Percentiles rank a stretch among this genome's conserved stretches.
These are phyloP conservation scores for Podospora sp. DNA, from an alignment of 495 filamentous ascomycete genomes.

Conservation along the genomic window DNA sequence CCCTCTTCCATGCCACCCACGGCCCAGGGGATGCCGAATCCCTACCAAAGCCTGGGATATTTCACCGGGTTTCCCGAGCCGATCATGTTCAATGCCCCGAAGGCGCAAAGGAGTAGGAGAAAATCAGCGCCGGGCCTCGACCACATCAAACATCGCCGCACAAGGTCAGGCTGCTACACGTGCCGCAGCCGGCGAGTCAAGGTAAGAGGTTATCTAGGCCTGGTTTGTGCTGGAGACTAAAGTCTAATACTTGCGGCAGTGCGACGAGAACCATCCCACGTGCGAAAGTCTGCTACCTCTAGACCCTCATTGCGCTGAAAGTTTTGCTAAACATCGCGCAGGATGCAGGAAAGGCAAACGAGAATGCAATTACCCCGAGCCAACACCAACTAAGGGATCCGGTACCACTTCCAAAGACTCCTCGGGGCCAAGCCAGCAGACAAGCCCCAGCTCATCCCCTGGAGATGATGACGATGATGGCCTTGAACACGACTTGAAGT, in stretches of 20 bases:
- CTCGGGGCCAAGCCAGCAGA: conserved; percentile 53
- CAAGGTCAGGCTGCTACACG: conserved; percentile 92
- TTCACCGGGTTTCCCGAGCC: conserved; percentile 51
- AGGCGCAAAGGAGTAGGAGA: conserved; percentile 57
- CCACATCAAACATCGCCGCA: conserved; percentile 90
- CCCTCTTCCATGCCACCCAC: conserved; percentile 34
- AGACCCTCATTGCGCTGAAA: neutral
- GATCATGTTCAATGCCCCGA: conserved; percentile 53
- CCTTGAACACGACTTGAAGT: conserved; percentile 50
- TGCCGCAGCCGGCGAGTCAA: conserved; percentile 90
- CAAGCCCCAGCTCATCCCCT: conserved; percentile 54
- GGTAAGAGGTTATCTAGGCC: conserved; percentile 47
- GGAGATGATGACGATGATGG: conserved; percentile 58
- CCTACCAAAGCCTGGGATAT: conserved; percentile 50
- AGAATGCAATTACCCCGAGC: conserved; percentile 81
- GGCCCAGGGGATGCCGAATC: conserved; percentile 38
- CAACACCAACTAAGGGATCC: conserved; percentile 54
- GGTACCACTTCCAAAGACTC: conserved; percentile 50
- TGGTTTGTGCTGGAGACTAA: neutral
- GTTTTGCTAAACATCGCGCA: conserved; percentile 40
- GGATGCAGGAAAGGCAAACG: conserved; percentile 84
- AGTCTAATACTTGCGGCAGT: conserved; percentile 51
- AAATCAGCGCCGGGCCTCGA: conserved; percentile 65
- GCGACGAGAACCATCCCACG: conserved; percentile 80
- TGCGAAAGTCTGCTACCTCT: conserved; percentile 71